phyloP scores from a whole-genome alignment of 305 asterid species.

The Rubia tinctorum region DNA sequence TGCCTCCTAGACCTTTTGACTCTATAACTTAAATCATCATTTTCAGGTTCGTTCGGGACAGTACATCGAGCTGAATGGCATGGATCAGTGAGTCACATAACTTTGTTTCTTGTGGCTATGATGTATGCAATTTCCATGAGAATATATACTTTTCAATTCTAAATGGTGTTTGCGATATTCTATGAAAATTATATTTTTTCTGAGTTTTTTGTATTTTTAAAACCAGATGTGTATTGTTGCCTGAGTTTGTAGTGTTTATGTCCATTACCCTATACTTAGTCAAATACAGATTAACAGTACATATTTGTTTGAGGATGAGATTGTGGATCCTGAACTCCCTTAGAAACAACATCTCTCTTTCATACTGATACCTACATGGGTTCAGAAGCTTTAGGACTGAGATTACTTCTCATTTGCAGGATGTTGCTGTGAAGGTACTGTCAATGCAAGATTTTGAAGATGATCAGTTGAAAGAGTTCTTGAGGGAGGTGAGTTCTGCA shows the following conservation, averaged over 20 bases:
- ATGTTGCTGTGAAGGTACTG: constrained; percentile 92
- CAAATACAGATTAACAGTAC: background rate
- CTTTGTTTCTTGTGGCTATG: constrained; percentile 8
- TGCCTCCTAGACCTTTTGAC: constrained; percentile 14
- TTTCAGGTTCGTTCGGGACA: constrained; percentile 92
- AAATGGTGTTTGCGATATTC: background rate
- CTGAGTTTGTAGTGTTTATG: background rate
- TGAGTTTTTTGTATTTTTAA: background rate
- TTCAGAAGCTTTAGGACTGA: constrained; percentile 10
- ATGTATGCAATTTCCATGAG: background rate
- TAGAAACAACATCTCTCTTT: too few relatives aligned
- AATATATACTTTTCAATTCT: background rate
- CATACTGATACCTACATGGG: background rate
- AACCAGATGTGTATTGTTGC: background rate
- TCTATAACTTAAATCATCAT: constrained; percentile 15
- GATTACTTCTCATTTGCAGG: constrained; percentile 41
- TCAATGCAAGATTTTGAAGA: constrained; percentile 77
- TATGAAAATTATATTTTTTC: background rate
- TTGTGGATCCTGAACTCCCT: constrained; percentile 2
- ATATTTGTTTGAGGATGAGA: background rate
- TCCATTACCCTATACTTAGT: background rate
- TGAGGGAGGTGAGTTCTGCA: constrained; percentile 67
- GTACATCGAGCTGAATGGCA: constrained; percentile 99
- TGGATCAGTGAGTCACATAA: constrained; percentile 68
- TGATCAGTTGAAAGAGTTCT: constrained; percentile 83